These are phyloP conservation scores for Catharanthus roseus DNA, from an alignment of 257 asterid species.

Conservation along the genomic window DNA sequence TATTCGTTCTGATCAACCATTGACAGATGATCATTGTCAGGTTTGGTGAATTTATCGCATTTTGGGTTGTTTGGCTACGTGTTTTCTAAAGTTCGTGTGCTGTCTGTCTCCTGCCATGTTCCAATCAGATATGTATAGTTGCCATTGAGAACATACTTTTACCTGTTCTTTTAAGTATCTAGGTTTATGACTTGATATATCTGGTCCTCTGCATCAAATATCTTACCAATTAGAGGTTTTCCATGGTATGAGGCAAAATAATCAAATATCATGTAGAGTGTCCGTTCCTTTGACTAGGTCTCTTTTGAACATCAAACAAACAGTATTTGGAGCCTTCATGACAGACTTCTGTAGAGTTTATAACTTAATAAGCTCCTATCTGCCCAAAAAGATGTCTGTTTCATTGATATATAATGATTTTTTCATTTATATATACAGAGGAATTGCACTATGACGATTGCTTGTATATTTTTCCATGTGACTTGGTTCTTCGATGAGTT, in stretches of 20 bases:
- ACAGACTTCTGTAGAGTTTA: neutral
- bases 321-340: neutral
- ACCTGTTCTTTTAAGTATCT: neutral
- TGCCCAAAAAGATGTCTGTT: neutral
- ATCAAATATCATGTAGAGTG: neutral
- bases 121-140: neutral
- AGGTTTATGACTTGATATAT: neutral
- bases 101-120: neutral
- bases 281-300: neutral
- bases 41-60: constrained; percentile 20
- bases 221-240: neutral
- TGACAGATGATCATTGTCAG: constrained; percentile 83
- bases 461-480: neutral
- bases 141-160: neutral
- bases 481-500: neutral
- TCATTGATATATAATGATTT: neutral
- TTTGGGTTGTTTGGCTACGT: neutral
- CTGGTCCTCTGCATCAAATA: neutral
- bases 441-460: neutral
- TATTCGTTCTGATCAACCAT: constrained; percentile 69
- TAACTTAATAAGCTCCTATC: neutral
- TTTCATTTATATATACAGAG: neutral
- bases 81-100: neutral
- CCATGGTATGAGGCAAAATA: neutral
- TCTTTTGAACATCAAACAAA: neutral